phyloP scores from a whole-genome alignment of 73 alveolate species.

The Stentor coeruleus region DNA sequence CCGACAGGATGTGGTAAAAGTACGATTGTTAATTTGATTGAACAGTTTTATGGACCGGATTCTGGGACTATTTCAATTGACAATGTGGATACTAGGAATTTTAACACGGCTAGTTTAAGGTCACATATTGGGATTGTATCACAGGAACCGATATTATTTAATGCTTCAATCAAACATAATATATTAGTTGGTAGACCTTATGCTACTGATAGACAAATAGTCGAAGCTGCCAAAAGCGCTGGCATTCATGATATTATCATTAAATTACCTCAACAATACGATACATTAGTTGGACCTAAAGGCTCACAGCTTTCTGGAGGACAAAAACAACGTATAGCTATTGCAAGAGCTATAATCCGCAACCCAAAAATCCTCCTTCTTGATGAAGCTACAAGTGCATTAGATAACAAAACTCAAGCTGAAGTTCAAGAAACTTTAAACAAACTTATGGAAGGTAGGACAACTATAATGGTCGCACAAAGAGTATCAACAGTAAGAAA shows the following conservation, averaged over 20 bases:
- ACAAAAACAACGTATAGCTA: slow-evolving; percentile 17
- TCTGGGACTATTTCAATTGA: slow-evolving; percentile 49
- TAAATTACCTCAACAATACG: neutral
- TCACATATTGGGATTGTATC: slow-evolving; percentile 47
- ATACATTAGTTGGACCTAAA: slow-evolving; percentile 6
- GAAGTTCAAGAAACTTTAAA: neutral
- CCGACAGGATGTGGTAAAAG: slow-evolving; percentile 76
- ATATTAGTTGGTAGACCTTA: slow-evolving; percentile 49
- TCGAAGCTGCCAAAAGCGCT: slow-evolving; percentile 64
- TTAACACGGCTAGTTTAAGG: slow-evolving; percentile 22
- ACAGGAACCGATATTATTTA: slow-evolving; percentile 82
- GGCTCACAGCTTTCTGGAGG: slow-evolving; percentile 28
- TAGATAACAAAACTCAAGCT: neutral
- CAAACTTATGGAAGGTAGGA: slow-evolving; percentile 27
- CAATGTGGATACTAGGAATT: neutral
- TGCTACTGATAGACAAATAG: slow-evolving; percentile 66
- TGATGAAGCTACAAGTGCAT: neutral
- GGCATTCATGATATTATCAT: neutral
- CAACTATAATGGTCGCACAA: slow-evolving; percentile 70
- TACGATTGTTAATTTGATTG: slow-evolving; percentile 83
- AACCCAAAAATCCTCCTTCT: slow-evolving; percentile 4
- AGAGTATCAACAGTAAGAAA: slow-evolving; percentile 60
- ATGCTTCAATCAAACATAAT: slow-evolving; percentile 60
- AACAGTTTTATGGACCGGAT: slow-evolving; percentile 92
- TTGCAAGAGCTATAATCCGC: slow-evolving; percentile 21